phyloP scores from a whole-genome alignment of 2,329 filamentous ascomycete genomes.

The Pseudopyricularia javanii region DNA sequence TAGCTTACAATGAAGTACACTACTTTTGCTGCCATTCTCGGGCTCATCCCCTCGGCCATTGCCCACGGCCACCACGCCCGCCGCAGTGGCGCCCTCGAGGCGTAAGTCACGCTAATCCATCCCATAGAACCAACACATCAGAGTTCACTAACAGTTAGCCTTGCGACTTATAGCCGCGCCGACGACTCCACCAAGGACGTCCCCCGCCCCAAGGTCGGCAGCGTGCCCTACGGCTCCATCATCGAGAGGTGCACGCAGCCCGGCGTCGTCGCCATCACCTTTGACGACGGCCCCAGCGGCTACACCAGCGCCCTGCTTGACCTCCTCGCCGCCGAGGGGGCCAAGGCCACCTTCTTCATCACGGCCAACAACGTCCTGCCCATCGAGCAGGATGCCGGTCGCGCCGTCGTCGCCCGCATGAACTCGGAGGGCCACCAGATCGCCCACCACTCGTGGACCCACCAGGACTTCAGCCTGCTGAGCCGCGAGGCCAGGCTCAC shows the following conservation, averaged over 20 bases:
- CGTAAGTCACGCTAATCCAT: not conserved
- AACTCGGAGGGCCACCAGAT: conserved; percentile 25
- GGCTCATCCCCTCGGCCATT: conserved; percentile 2
- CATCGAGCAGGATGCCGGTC: conserved; percentile 16
- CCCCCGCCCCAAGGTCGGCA: conserved; percentile 13
- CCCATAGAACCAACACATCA: conserved; percentile 2
- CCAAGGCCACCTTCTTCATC: conserved; percentile 24
- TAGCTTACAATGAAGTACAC: conserved; percentile 1
- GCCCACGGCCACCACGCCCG: not conserved
- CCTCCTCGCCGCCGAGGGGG: conserved; percentile 16
- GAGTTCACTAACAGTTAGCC: conserved; percentile 15
- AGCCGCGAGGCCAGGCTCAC: conserved; percentile 15
- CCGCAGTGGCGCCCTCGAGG: not conserved
- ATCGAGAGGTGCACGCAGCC: conserved; percentile 16
- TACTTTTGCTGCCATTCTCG: conserved; percentile 11
- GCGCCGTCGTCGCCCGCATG: conserved; percentile 25
- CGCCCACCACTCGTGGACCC: conserved; percentile 27
- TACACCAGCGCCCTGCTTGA: conserved; percentile 22
- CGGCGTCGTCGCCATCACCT: conserved; percentile 22
- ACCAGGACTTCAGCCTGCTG: conserved; percentile 20
- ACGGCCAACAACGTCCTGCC: conserved; percentile 20
- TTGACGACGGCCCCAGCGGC: conserved; percentile 22
- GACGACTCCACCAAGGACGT: conserved; percentile 12
- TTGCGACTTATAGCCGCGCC: conserved; percentile 11
- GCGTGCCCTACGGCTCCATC: conserved; percentile 18